Base-by-base conservation (phyloP, 441 rosid genomes). In the Capsella rubella region DNA sequence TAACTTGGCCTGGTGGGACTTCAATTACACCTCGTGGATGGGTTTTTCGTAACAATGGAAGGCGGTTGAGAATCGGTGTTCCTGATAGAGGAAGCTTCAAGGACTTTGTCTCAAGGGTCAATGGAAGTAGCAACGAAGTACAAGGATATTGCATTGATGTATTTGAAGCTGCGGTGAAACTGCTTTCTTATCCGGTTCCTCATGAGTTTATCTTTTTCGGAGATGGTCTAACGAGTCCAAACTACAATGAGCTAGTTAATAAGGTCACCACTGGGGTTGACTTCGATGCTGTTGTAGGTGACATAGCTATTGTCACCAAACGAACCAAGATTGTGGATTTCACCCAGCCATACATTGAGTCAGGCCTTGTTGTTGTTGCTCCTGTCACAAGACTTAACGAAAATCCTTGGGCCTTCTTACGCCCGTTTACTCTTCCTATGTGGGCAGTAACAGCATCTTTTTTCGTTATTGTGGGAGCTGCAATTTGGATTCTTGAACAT, bases 311-410 rank as follows among this genome's bases (percentile, higher is more conserved):
- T 69, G 84, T 88, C 34, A 87, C 92, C 11, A 81, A 85, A 80
- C 84, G 97, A 67, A 95, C 95, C 52, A 89, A 40, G 81, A 79
- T 73, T 46, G 98, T 82, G 43, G 99, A 95, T 83, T 95, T 89
- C 69, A 88, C 95, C 27, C 99, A 88, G 85, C 99, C 98, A 11
- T 95, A 86, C 60, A 87, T 89, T 55, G 99, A 95, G 76, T 88
- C 99, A 0, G 98, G 99, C 52, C 89, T 95, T 46, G 98, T 95
- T 6, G 99, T 95, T 66, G 97, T 95, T 73, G 95, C 98, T 76
- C 89, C 95, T 1, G 96, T 89, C 62, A 83, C 79, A 80, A 80
- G 83, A 79, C 71, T 50, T 68, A 87, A 83, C 65, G 81, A 91
- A 1, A 85, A 72, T 72, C 83, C 91, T 21, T 89, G 96, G 98